A percentile compares a stretch with the other conserved stretches of the same genome.
Evolutionary conservation across 2,329 filamentous ascomycete genomes (phyloP).

Genomic region (Plenodomus tracheiphilus): DNA sequence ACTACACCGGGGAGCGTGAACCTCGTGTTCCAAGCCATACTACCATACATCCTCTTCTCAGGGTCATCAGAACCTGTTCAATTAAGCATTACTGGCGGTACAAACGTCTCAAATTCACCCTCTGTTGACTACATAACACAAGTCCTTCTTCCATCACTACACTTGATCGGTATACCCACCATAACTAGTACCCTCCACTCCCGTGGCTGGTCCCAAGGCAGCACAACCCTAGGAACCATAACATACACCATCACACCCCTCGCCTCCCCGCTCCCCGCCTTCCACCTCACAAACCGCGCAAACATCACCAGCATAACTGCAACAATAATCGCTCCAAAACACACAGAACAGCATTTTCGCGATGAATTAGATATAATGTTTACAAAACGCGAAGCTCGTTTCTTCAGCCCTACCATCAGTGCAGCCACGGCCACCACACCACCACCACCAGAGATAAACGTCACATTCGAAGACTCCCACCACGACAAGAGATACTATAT

Average conservation of each 20-base stretch:
- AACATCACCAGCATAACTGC: conserved; percentile 35
- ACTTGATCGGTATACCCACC: conserved; percentile 54
- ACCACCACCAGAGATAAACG: conserved; percentile 9
- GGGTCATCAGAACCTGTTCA: conserved; percentile 18
- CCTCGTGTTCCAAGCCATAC: conserved; percentile 61
- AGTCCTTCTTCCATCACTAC: conserved; percentile 59
- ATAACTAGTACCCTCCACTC: conserved; percentile 49
- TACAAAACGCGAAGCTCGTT: conserved; percentile 11
- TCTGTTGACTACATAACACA: conserved; percentile 60
- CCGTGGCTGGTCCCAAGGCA: conserved; percentile 59
- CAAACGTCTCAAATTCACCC: conserved; percentile 59
- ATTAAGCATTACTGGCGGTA: conserved; percentile 59
- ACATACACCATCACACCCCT: conserved; percentile 55
- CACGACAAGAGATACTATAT: conserved; percentile 56
- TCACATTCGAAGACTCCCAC: conserved; percentile 48
- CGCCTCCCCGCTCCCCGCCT: conserved; percentile 34
- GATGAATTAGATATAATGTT: conserved; percentile 31
- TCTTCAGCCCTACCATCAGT: conserved; percentile 22
- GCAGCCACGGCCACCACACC: background rate
- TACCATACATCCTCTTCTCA: conserved; percentile 60
- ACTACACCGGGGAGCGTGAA: conserved; percentile 56
- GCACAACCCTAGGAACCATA: conserved; percentile 52
- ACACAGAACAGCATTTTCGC: conserved; percentile 34
- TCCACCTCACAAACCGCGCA: conserved; percentile 39
- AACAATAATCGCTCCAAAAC: conserved; percentile 44